These are phyloP conservation scores for Malassezia japonica DNA, from an alignment of 1,284 basidiomycete species.

Conservation along the genomic window DNA sequence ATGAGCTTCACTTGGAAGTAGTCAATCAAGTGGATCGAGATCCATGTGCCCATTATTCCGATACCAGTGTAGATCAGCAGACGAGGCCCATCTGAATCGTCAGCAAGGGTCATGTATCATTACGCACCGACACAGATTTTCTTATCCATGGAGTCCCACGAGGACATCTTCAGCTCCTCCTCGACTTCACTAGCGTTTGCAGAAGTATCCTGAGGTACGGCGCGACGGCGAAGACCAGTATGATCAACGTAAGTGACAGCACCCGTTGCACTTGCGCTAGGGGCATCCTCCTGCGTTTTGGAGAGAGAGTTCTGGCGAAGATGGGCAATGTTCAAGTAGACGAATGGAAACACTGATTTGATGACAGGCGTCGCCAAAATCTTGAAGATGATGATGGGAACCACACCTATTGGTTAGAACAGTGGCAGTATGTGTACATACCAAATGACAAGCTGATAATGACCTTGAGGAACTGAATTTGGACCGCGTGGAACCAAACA, in stretches of 20 bases:
- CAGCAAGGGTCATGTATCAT: no score
- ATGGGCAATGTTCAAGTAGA: no score
- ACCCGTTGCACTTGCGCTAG: no score
- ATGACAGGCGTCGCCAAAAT: neutral
- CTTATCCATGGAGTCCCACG: neutral
- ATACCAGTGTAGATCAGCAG: slow-evolving; percentile 11
- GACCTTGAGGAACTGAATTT: neutral
- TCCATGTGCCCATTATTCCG: slow-evolving; percentile 3
- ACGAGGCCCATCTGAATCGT: neutral
- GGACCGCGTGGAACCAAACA: neutral
- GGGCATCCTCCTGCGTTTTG: no score
- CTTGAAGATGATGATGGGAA: slow-evolving; percentile 9
- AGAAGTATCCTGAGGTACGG: no score
- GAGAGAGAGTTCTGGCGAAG: no score
- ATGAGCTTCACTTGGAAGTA: slow-evolving; percentile 7
- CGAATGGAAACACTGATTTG: no score
- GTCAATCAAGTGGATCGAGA: slow-evolving; percentile 1
- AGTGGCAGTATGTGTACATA: neutral
- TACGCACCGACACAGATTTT: slow-evolving; percentile 1
- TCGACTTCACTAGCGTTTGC: no score
- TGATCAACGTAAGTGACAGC: no score
- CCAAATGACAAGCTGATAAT: neutral
- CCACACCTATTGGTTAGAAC: slow-evolving; percentile 1
- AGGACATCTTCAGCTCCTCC: neutral
- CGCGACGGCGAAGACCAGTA: no score